Evolutionary conservation across 2,329 filamentous ascomycete species (phyloP).

Genomic region (Fusarium humuli): DNA sequence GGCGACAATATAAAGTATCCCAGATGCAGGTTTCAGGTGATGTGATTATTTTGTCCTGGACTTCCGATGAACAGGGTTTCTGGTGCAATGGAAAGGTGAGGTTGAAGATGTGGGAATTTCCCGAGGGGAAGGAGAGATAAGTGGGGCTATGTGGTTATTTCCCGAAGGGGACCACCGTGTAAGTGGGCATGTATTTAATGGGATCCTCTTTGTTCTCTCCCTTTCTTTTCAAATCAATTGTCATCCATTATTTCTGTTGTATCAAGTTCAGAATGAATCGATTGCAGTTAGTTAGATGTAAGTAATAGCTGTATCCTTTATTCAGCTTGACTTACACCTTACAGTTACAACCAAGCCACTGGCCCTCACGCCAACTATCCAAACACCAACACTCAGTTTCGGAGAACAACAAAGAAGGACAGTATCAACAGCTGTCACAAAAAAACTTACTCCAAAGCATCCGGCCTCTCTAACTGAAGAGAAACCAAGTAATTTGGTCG

Average conservation of each 20-base stretch:
- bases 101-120: constrained; percentile 28
- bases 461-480: constrained; percentile 6
- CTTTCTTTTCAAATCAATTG: not conserved
- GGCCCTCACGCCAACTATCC: not conserved
- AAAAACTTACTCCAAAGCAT: not conserved
- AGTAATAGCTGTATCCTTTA: not conserved
- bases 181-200: not conserved
- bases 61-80: too few relatives aligned
- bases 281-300: constrained; percentile 9
- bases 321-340: constrained; percentile 14
- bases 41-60: too few relatives aligned
- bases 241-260: fast-evolving
- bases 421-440: not conserved
- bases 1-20: too few relatives aligned
- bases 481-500: constrained; percentile 26
- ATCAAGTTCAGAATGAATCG: not conserved
- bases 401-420: not conserved
- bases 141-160: constrained; percentile 32
- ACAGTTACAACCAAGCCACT: constrained; percentile 15
- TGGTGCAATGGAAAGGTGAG: too few relatives aligned
- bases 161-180: not conserved
- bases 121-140: constrained; percentile 8
- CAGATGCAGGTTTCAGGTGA: too few relatives aligned
- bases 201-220: not conserved
- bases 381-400: fast-evolving